Evolutionary conservation across 169 alveolate species (phyloP), one percentile per base, ranked within the genome.

Genomic region (Eimeria praecox): DNA sequence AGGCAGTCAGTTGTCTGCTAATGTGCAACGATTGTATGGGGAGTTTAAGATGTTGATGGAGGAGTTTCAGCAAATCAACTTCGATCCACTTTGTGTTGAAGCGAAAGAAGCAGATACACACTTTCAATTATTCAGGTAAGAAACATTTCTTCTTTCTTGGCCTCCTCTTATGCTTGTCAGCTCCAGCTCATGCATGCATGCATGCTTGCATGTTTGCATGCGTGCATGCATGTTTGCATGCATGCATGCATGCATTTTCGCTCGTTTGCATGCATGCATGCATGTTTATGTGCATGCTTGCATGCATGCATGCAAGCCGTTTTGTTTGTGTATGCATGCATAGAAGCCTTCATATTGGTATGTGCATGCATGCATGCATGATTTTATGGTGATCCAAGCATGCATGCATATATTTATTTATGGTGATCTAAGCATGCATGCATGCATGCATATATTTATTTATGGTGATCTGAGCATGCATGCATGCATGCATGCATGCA

Each of bases 11-110:
- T 27, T 82, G 24, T 44, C 90, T 44, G 90, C 90, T 77, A 96
- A 98, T n/a, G 98, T 98, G 64, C 95, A 94, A 86, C 97, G 97
- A 71, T 97, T 98, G 91, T 97, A 96, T 87, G 96, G 94, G 77
- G 99, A 98, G 95, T 98, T 98, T 96, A 92, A 97, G 59, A 92
- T 91, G 62, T 97, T 98, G 33, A 99, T 99, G 49, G 99, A 98
- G 59, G 97, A 97, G 30, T 99, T 99, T 97, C 97, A 96, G 87
- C 82, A 95, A 40, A 99, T 98, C 40, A 97, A 97, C 86, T 99
- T 98, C 90, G 99, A 98, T 95, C 98, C 98, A 71, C 98, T 99
- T 98, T 98, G 98, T 92, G 98, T 99, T 71, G 97, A 98, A 49
- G 98, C 97, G 94, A 97, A 97, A 91, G 97, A 97, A 64, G 98